Evolutionary conservation across 202 grass and related monocot species (phyloP).

Genomic region (Cymbopogon flexuosus): DNA sequence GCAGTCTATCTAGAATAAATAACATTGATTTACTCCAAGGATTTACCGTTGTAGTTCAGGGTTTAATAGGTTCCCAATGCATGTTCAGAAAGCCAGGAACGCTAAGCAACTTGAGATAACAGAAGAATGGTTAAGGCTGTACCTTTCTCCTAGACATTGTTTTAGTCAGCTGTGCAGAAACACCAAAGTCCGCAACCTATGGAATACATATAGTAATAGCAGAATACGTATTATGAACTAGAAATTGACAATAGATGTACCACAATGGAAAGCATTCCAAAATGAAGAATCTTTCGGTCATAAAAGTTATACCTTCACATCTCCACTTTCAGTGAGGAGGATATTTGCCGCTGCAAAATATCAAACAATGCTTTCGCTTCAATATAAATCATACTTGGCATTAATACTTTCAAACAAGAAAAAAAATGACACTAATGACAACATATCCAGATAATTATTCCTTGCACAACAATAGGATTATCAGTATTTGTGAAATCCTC

Average conservation of each 20-base stretch:
- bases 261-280: neutral
- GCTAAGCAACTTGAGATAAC: slow-evolving; percentile 1
- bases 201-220: slow-evolving; percentile 20
- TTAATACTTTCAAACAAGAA: neutral
- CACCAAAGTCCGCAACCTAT: slow-evolving; percentile 98
- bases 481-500: neutral
- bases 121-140: slow-evolving; percentile 24
- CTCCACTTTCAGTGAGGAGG: slow-evolving; percentile 88
- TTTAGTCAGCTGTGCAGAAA: slow-evolving; percentile 97
- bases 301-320: slow-evolving; percentile 81
- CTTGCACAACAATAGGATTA: neutral
- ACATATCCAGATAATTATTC: neutral
- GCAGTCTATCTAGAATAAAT: slow-evolving; percentile 10
- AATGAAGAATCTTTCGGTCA: slow-evolving; percentile 8
- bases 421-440: neutral
- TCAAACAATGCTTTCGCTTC: slow-evolving; percentile 6
- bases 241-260: neutral
- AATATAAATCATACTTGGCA: slow-evolving; percentile 20
- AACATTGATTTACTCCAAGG: neutral
- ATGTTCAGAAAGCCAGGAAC: slow-evolving; percentile 28
- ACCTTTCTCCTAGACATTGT: slow-evolving; percentile 99
- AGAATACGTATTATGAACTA: slow-evolving; percentile 12
- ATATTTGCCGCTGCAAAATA: slow-evolving; percentile 95
- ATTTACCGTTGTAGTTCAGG: slow-evolving; percentile 2
- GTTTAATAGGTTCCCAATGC: neutral